Conservation (phyloP, 1,284 basidiomycete species). For the Pseudozyma pruni region DNA sequence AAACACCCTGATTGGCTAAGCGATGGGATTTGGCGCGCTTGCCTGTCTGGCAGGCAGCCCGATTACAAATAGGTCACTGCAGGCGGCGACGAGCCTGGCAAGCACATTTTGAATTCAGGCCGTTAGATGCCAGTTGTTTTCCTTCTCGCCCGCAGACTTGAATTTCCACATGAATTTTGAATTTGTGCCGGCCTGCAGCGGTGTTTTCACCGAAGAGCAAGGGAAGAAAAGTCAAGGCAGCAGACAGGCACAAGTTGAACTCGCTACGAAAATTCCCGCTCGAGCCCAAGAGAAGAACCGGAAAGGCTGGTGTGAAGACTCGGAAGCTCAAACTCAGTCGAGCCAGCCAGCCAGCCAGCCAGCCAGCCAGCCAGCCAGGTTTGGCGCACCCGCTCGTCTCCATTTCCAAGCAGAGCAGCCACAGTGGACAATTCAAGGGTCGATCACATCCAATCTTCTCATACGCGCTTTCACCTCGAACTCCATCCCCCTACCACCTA, state of each 20-base stretch:
- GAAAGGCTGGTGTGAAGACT: not conserved
- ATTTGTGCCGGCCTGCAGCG: constrained; percentile 15
- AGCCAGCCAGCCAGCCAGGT: not conserved
- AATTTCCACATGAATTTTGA: not conserved
- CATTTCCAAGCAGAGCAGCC: not conserved
- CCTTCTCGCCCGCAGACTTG: not conserved
- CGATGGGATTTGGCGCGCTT: constrained; percentile 8
- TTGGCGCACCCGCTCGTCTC: constrained; percentile 6
- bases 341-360: not conserved
- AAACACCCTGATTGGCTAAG: constrained; percentile 48
- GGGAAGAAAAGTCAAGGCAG: constrained; percentile 6
- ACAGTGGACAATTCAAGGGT: not conserved
- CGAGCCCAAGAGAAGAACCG: not conserved
- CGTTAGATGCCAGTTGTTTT: too few species aligned
- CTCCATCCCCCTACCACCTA: constrained; percentile 5
- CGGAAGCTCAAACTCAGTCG: not conserved
- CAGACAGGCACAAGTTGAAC: constrained; percentile 13
- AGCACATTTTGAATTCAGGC: constrained; percentile 2
- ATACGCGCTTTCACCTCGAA: not conserved
- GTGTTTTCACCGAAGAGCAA: not conserved
- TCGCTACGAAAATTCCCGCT: constrained; percentile 2
- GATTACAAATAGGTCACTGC: constrained; percentile 40
- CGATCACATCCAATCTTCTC: constrained; percentile 8
- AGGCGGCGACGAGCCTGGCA: constrained; percentile 6
- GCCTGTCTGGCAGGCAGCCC: not conserved